A percentile compares a stretch with the other conserved stretches of the same genome.
Conservation (phyloP, 2,329 filamentous ascomycete genomes). For the Neofusicoccum laricinum region DNA sequence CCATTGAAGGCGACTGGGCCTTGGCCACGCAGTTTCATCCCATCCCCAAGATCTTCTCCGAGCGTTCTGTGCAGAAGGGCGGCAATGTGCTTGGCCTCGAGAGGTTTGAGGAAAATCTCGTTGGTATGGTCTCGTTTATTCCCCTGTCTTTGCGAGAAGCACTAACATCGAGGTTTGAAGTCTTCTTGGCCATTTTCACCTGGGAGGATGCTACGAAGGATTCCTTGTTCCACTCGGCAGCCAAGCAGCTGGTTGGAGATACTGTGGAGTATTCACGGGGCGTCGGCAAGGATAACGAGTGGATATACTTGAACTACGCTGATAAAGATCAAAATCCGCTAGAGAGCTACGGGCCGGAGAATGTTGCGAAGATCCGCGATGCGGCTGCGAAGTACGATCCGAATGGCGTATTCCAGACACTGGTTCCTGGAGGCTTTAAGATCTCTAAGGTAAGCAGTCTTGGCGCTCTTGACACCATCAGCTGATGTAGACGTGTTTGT, state of each 20-base stretch:
- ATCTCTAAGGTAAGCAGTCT: conserved; percentile 19
- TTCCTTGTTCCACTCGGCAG: not conserved
- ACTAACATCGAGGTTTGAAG: not conserved
- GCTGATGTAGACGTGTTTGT: too few relatives aligned
- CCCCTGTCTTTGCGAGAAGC: not conserved
- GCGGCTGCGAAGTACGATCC: conserved; percentile 21
- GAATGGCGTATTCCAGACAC: conserved; percentile 24
- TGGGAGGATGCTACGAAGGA: not conserved
- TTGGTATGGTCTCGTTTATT: not conserved
- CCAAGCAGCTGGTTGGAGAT: not conserved
- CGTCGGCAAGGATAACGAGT: not conserved
- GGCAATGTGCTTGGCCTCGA: conserved; percentile 23
- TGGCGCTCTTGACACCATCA: too few relatives aligned
- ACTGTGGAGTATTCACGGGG: not conserved
- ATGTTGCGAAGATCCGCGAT: conserved; percentile 11
- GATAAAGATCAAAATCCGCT: conserved; percentile 19
- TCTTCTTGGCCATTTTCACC: not conserved
- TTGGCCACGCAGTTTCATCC: conserved; percentile 20
- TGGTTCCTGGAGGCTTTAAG: conserved; percentile 29
- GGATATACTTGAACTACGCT: conserved; percentile 13
- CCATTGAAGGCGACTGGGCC: conserved; percentile 14
- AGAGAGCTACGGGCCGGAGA: conserved; percentile 22
- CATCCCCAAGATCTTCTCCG: conserved; percentile 16
- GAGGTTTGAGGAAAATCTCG: conserved; percentile 17
- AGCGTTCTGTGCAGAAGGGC: conserved; percentile 11